Evolutionary conservation across 73 alveolate genomes (phyloP).

Genomic region (Paramecium octaurelia): DNA sequence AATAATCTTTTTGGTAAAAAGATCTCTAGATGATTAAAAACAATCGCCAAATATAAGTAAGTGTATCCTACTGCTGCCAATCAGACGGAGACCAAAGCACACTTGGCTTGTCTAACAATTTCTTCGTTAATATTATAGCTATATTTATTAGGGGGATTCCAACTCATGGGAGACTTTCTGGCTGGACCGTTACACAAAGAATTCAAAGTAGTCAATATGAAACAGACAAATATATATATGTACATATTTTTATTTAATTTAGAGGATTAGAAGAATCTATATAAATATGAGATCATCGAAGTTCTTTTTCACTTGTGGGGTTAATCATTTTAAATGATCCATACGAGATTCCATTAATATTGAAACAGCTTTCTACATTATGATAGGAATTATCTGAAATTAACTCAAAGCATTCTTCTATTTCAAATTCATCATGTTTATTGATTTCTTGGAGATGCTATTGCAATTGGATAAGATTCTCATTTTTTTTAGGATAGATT

Average conservation of each 20-base stretch:
- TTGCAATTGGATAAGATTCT: not conserved
- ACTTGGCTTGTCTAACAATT: constrained; percentile 54
- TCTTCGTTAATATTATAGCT: constrained; percentile 79
- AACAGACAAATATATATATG: not conserved
- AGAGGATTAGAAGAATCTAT: not conserved
- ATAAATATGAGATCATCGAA: not conserved
- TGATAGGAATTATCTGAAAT: not conserved
- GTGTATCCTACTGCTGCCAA: constrained; percentile 77
- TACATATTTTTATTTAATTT: not conserved
- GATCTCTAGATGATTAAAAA: constrained; percentile 70
- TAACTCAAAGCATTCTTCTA: not conserved
- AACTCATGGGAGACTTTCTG: constrained; percentile 81
- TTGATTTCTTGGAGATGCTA: not conserved
- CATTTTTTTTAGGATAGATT: not conserved
- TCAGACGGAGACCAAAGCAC: constrained; percentile 70
- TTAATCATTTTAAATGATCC: not conserved
- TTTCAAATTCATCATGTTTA: not conserved
- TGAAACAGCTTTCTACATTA: not conserved
- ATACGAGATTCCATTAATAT: not conserved
- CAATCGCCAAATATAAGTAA: constrained; percentile 83
- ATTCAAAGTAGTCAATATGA: not conserved
- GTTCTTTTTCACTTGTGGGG: not conserved
- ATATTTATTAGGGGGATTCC: constrained; percentile 87
- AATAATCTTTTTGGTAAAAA: constrained; percentile 56
- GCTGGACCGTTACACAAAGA: constrained; percentile 74